phyloP scores from a whole-genome alignment of 2,329 filamentous ascomycete genomes.

The Epichloe glyceriae region DNA sequence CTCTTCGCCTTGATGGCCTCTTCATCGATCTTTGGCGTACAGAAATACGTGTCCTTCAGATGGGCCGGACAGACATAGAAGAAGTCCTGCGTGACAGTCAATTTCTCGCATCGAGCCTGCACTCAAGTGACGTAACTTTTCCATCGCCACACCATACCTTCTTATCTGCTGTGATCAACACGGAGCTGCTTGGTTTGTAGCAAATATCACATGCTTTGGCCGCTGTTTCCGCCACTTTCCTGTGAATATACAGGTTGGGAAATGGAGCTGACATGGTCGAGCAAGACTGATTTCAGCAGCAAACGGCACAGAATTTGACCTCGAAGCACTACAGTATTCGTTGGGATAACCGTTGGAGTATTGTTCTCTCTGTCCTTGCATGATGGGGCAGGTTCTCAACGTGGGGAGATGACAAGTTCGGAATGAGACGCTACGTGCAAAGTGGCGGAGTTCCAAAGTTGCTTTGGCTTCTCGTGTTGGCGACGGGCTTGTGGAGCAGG shows the following conservation, averaged over 20 bases:
- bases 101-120: not conserved
- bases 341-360: not conserved
- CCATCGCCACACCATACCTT: constrained; percentile 43
- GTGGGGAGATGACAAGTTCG: not conserved
- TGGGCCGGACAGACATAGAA: constrained; percentile 84
- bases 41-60: constrained; percentile 73
- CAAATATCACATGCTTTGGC: constrained; percentile 83
- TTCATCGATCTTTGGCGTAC: constrained; percentile 58
- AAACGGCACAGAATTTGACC: not conserved
- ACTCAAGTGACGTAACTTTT: not conserved
- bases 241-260: constrained; percentile 71
- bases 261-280: constrained; percentile 26
- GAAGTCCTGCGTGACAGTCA: constrained; percentile 44
- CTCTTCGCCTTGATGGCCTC: constrained; percentile 47
- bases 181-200: constrained; percentile 76
- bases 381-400: too few relatives aligned
- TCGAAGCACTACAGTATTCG: too few relatives aligned
- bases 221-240: constrained; percentile 73
- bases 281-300: too few relatives aligned
- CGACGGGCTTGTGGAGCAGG: not conserved
- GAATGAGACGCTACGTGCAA: not conserved
- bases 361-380: not conserved
- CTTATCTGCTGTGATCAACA: constrained; percentile 78
- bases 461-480: not conserved
- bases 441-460: not conserved